phyloP scores from a whole-genome alignment of 148 eudicot genomes.

The Fagopyrum homotropicum region DNA sequence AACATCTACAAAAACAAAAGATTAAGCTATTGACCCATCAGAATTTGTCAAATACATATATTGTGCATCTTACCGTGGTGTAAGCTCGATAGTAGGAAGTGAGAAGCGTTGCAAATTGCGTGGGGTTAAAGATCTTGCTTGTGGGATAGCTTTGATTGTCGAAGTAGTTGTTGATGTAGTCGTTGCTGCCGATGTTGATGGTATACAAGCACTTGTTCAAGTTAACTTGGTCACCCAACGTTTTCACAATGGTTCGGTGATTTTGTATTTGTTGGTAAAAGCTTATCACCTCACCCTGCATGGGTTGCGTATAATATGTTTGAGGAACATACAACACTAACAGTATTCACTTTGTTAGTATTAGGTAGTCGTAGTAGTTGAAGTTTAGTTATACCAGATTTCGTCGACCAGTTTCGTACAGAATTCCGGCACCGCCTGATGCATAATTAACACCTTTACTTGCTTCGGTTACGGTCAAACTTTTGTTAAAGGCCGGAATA shows the following conservation, averaged over 20 bases:
- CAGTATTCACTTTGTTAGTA: too few species aligned
- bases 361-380: not conserved
- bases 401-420: conserved; percentile 4
- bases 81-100: not conserved
- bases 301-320: not conserved
- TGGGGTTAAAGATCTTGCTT: not conserved
- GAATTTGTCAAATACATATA: not conserved
- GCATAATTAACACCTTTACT: conserved; percentile 14
- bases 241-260: not conserved
- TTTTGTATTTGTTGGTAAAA: conserved; percentile 7
- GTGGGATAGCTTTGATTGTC: not conserved
- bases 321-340: not conserved
- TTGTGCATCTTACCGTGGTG: not conserved
- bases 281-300: conserved; percentile 6
- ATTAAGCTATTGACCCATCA: not conserved
- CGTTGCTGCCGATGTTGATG: conserved; percentile 11
- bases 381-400: not conserved
- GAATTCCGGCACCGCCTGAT: conserved; percentile 14
- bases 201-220: not conserved
- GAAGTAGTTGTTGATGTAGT: conserved; percentile 15
- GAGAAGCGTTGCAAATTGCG: not conserved
- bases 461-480: not conserved
- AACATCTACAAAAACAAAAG: conserved; percentile 23
- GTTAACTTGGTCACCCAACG: not conserved
- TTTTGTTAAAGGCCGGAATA: not conserved